Evolutionary conservation across 306 rosid species (phyloP).

Genomic region (Castanea mollissima): DNA sequence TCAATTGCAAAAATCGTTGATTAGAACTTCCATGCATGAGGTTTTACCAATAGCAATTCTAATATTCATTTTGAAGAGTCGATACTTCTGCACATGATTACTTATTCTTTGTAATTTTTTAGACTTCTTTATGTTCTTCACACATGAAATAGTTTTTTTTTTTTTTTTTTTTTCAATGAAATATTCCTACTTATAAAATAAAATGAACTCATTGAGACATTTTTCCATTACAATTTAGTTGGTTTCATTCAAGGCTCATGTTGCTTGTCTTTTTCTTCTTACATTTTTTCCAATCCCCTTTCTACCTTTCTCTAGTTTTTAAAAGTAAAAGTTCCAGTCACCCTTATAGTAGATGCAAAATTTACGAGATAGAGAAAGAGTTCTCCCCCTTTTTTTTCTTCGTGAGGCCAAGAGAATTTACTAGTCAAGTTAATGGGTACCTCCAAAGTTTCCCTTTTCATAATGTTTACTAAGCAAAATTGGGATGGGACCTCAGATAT

Average conservation of each 20-base stretch:
- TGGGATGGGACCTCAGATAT: background rate
- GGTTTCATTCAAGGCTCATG: background rate
- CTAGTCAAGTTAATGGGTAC: background rate
- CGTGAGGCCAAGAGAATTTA: background rate
- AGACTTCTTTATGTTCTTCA: too few relatives aligned
- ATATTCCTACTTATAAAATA: too few relatives aligned
- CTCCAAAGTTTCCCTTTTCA: background rate
- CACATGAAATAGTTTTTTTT: too few relatives aligned
- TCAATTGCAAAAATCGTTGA: too few relatives aligned
- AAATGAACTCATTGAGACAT: background rate
- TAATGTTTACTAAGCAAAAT: background rate
- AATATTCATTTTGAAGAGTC: too few relatives aligned
- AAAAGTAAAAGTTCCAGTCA: background rate
- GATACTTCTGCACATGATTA: too few relatives aligned
- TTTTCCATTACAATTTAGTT: background rate
- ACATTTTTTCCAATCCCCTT: background rate
- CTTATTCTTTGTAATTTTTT: too few relatives aligned
- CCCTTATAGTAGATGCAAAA: background rate
- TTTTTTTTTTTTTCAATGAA: too few relatives aligned
- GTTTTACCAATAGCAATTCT: too few relatives aligned
- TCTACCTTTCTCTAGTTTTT: background rate
- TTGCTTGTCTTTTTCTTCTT: background rate
- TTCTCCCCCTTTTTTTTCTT: too few relatives aligned
- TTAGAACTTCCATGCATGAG: too few relatives aligned
- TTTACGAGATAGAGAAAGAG: background rate